Base-by-base conservation (phyloP, 1,284 basidiomycete genomes). In the Golubevia sp. region DNA sequence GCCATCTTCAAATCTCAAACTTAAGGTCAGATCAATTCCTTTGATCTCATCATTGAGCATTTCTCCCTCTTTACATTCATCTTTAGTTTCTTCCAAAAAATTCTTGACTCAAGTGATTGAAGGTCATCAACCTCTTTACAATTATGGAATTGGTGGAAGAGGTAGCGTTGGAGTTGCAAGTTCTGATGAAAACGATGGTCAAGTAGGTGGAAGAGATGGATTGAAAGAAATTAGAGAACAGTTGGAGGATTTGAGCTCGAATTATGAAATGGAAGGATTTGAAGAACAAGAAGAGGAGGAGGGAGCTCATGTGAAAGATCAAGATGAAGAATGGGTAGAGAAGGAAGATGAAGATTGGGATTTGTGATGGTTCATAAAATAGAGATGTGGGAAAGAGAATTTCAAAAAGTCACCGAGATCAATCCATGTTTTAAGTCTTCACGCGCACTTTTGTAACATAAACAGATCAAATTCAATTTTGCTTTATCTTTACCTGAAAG, bases 291-390 rank as follows among this genome's bases (percentile, higher is more conserved):
- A 64, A 15, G 72, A 71, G 38, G 68, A 57, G 15, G 62, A 71
- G 56, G 71, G 76, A 0, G 74, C 76, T 48, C 77, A 73, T 49
- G 76, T 74, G 48, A 74, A 76, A 52, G 71, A 70, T n/a, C 67
- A 64, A 21, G 63, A 70, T 20, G 73, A 72, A 50, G 69, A 44
- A 44, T 44, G 38, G 38, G 11, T 63, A 44, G 67, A 65, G 21
- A 59, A 59, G 20, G 59, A 68, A 0, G 68, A 68, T 50, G 62
- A 57, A 0, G 67, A 71, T 53, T 75, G 70, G 70, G 64, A 72
- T 21, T 20, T 61, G 52, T 66, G 53, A 55, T 27, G 23, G 49
- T 6, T n/a, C 13, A 34, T 56, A 2, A 34, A 56, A 56, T 56
- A 15, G 55, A 23, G 13, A 56, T n/a, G n/a, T n/a, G n/a, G n/a